Percentiles rank a stretch among this genome's conserved stretches.
phyloP scores from a whole-genome alignment of 352 stramenopile genomes.

The Paralagenidium karlingii region DNA sequence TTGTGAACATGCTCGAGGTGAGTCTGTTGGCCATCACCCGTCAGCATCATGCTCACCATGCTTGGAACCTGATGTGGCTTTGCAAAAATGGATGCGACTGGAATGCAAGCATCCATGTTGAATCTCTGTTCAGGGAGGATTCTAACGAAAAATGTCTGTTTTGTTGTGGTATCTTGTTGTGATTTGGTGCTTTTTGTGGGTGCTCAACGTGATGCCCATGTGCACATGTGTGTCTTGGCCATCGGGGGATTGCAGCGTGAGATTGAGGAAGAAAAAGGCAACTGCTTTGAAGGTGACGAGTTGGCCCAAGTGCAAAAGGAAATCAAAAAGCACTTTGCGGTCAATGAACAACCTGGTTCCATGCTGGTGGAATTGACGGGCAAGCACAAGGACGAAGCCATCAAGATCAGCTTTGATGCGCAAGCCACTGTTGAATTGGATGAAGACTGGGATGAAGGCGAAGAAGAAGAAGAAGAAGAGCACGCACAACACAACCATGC shows the following conservation, averaged over 20 bases:
- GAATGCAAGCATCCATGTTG: no score
- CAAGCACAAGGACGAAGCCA: conserved; percentile 28
- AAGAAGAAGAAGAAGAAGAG: conserved; percentile 32
- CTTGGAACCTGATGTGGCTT: no score
- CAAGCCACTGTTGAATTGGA: conserved; percentile 65
- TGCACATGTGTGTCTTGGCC: no score
- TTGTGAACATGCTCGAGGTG: no score
- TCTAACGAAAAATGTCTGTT: no score
- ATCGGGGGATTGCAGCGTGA: conserved; percentile 31
- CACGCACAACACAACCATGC: conserved; percentile 13
- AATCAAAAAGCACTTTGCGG: conserved; percentile 48
- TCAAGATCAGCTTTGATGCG: conserved; percentile 71
- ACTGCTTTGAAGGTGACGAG: conserved; percentile 65
- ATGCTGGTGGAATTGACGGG: conserved; percentile 57
- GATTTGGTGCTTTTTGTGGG: no score
- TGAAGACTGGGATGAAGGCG: conserved; percentile 35
- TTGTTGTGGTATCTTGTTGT: no score
- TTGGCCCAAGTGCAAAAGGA: conserved; percentile 55
- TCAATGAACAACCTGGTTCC: conserved; percentile 41
- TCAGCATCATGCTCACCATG: no score
- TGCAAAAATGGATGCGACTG: no score
- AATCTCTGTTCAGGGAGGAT: no score
- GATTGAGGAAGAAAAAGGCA: conserved; percentile 71
- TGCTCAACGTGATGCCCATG: no score
- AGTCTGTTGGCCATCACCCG: no score